A percentile compares a stretch with the other conserved stretches of the same genome.
Conservation (phyloP, 2,329 filamentous ascomycete species). For the Talaromyces sp. region DNA sequence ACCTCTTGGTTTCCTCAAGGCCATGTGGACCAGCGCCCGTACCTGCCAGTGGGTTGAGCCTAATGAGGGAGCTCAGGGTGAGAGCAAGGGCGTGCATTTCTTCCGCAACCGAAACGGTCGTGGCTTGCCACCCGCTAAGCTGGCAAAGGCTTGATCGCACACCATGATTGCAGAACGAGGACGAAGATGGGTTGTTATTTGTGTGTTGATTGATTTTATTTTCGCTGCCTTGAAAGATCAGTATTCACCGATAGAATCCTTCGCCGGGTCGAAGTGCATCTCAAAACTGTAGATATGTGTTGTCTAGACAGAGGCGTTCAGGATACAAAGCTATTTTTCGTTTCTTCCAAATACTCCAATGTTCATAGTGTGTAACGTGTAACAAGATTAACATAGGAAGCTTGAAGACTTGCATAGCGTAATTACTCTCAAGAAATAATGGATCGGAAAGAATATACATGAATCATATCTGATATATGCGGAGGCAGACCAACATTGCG, state of each 20-base stretch:
- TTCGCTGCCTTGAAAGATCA: not conserved
- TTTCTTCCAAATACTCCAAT: not conserved
- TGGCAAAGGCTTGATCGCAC: constrained; percentile 21
- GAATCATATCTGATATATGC: not conserved
- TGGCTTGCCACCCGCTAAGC: constrained; percentile 58
- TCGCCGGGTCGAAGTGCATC: constrained; percentile 5
- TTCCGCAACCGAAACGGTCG: constrained; percentile 92
- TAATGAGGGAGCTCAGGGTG: constrained; percentile 72
- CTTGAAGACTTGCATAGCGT: too few relatives aligned
- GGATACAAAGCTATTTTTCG: constrained; percentile 1
- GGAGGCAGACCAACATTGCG: not conserved
- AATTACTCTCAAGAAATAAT: too few relatives aligned
- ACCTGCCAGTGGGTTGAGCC: constrained; percentile 98
- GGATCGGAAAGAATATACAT: too few relatives aligned
- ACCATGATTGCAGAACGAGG: not conserved
- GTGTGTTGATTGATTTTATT: not conserved
- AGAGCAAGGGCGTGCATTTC: constrained; percentile 82
- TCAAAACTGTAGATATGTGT: constrained; percentile 13
- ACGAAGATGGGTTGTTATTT: not conserved
- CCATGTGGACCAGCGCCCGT: constrained; percentile 75
- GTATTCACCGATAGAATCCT: not conserved
- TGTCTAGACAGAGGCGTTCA: constrained; percentile 4
- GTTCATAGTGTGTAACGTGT: not conserved
- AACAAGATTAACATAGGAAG: too few relatives aligned
- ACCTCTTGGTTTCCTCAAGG: constrained; percentile 74